These are phyloP conservation scores for Amphicarpaea edgeworthii DNA, from an alignment of 306 rosid genomes.

Conservation along the genomic window DNA sequence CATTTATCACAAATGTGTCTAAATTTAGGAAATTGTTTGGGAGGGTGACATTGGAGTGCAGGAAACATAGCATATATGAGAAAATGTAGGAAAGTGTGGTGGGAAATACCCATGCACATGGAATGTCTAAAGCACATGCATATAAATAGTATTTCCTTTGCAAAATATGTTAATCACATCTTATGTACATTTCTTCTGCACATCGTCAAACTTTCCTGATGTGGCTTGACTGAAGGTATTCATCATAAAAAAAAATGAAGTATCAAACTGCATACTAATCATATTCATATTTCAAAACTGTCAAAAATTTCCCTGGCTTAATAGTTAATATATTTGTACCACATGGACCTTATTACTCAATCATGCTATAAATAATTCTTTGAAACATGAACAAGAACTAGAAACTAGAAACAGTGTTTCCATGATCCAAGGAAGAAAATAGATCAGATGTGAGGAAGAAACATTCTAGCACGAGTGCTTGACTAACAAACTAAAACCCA, in stretches of 20 bases:
- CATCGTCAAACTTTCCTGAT: background rate
- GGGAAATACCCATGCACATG: background rate
- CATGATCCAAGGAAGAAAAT: conserved; percentile 26
- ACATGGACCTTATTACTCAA: conserved; percentile 5
- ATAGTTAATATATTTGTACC: background rate
- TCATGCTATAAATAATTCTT: conserved; percentile 26
- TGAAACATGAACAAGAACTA: background rate
- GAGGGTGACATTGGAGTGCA: background rate
- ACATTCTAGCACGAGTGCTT: conserved; percentile 14
- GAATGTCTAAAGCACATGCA: background rate
- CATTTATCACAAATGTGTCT: background rate
- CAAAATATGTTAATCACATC: background rate
- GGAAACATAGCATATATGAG: background rate
- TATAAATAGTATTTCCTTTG: conserved; percentile 4
- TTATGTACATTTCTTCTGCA: background rate
- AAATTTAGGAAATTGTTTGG: conserved; percentile 2
- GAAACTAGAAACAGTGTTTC: background rate
- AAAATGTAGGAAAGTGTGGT: background rate
- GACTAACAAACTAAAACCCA: background rate
- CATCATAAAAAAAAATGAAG: conserved; percentile 19
- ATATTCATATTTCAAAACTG: conserved; percentile 25
- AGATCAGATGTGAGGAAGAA: background rate
- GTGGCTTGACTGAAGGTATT: background rate
- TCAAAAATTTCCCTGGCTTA: background rate
- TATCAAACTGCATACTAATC: conserved; percentile 18